A percentile compares a stretch with the other conserved stretches of the same genome.
Conservation (phyloP, 176 grass and related monocot species). For the Typha latifolia region DNA sequence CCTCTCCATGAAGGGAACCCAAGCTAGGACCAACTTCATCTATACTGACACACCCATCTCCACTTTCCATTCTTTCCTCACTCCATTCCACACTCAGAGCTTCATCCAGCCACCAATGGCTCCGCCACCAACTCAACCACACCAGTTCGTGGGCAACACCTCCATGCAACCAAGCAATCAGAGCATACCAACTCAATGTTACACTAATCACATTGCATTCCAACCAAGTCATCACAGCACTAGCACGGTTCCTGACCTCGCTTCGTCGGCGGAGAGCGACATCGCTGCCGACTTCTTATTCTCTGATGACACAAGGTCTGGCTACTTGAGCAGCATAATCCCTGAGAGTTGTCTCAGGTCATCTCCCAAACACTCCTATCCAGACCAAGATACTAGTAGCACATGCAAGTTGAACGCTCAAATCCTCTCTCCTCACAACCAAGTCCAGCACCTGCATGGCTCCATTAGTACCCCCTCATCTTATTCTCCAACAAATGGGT, state of each 20-base stretch:
- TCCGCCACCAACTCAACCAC: conserved; percentile 4
- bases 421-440: not conserved
- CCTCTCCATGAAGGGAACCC: conserved; percentile 92
- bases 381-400: not conserved
- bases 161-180: conserved; percentile 1
- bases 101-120: conserved; percentile 20
- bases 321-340: conserved; percentile 9
- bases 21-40: conserved; percentile 93
- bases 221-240: not conserved
- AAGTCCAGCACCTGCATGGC: not conserved
- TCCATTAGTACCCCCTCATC: not conserved
- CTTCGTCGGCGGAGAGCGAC: not conserved
- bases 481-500: conserved; percentile 3
- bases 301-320: conserved; percentile 1
- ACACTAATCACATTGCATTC: not conserved
- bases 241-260: not conserved
- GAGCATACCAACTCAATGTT: not conserved
- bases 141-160: not conserved
- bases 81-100: conserved; percentile 49
- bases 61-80: conserved; percentile 53
- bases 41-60: conserved; percentile 62
- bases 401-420: not conserved
- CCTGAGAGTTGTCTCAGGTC: conserved; percentile 3
- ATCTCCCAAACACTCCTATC: not conserved
- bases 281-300: not conserved